Evolutionary conservation across 1,284 basidiomycete genomes (phyloP).

Genomic region (Pyrrhoderma lamaoense): DNA sequence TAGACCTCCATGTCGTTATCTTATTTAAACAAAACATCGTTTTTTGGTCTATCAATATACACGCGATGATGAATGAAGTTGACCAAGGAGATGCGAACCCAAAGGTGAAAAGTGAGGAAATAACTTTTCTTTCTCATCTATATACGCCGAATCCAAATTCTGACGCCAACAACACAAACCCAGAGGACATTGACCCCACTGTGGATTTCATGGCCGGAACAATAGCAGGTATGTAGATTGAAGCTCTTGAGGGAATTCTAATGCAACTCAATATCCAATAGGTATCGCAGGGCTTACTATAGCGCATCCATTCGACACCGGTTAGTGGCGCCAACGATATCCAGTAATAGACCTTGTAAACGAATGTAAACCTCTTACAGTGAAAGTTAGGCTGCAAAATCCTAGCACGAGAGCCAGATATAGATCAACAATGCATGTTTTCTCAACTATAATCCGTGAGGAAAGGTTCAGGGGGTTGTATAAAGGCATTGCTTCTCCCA

Average conservation of each 20-base stretch:
- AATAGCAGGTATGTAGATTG: slow-evolving; percentile 39
- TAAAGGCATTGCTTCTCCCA: slow-evolving; percentile 65
- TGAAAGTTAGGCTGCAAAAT: slow-evolving; percentile 71
- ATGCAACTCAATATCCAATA: slow-evolving; percentile 17
- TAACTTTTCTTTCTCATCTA: too few species aligned
- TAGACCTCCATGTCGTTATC: too few species aligned
- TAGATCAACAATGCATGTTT: slow-evolving; percentile 51
- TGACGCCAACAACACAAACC: too few species aligned
- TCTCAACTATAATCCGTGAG: slow-evolving; percentile 58
- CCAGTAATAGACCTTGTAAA: neutral
- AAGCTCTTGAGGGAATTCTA: neutral
- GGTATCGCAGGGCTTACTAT: slow-evolving; percentile 58
- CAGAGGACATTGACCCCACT: slow-evolving; percentile 35
- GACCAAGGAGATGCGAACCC: too few species aligned
- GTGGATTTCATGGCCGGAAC: slow-evolving; percentile 73
- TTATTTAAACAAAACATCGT: too few species aligned
- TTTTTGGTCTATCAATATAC: too few species aligned
- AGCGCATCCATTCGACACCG: slow-evolving; percentile 71
- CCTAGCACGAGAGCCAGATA: slow-evolving; percentile 50
- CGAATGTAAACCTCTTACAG: slow-evolving; percentile 29
- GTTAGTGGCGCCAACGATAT: slow-evolving; percentile 30
- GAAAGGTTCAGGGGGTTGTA: slow-evolving; percentile 61
- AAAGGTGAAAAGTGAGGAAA: too few species aligned
- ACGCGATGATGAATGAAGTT: too few species aligned
- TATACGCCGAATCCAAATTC: too few species aligned